Evolutionary conservation across 2,329 filamentous ascomycete genomes (phyloP).

Genomic region (Pestalotiopsis sp.): DNA sequence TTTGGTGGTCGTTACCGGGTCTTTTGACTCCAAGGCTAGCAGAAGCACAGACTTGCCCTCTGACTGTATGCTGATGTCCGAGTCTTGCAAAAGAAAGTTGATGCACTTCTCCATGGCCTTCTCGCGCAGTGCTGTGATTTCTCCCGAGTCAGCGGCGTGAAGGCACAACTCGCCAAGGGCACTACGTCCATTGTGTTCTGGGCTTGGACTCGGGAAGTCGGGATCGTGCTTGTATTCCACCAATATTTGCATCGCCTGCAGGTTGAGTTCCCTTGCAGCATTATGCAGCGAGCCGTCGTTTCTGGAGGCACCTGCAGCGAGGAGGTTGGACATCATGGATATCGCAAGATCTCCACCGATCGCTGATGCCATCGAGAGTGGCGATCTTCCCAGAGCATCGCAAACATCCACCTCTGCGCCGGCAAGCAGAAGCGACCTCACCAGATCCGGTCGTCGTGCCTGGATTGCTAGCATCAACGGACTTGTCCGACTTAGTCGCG

Average conservation of each 20-base stretch:
- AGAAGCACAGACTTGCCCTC: slow-evolving; percentile 62
- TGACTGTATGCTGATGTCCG: slow-evolving; percentile 57
- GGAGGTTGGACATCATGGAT: slow-evolving; percentile 55
- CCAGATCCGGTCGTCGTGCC: slow-evolving; percentile 57
- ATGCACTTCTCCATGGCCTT: slow-evolving; percentile 61
- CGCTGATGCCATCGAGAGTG: slow-evolving; percentile 61
- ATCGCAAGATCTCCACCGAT: slow-evolving; percentile 56
- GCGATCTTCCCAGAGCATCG: slow-evolving; percentile 60
- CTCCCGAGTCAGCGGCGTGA: slow-evolving; percentile 49
- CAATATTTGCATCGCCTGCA: slow-evolving; percentile 58
- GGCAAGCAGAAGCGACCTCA: slow-evolving; percentile 57
- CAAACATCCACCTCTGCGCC: slow-evolving; percentile 62
- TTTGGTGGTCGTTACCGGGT: slow-evolving; percentile 57
- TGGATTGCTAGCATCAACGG: slow-evolving; percentile 64
- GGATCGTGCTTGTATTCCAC: slow-evolving; percentile 63
- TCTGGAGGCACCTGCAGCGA: slow-evolving; percentile 56
- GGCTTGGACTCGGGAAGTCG: slow-evolving; percentile 61
- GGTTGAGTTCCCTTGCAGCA: slow-evolving; percentile 60
- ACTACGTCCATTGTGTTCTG: slow-evolving; percentile 63
- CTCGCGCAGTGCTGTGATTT: slow-evolving; percentile 48
- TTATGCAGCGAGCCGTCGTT: slow-evolving; percentile 72
- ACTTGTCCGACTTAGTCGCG: slow-evolving; percentile 53
- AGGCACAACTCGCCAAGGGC: slow-evolving; percentile 67
- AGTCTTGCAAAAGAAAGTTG: slow-evolving; percentile 56
- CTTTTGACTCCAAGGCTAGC: slow-evolving; percentile 60